These are phyloP conservation scores for Pseudogymnoascus sp. DNA, from an alignment of 2,329 filamentous ascomycete genomes.

Conservation along the genomic window DNA sequence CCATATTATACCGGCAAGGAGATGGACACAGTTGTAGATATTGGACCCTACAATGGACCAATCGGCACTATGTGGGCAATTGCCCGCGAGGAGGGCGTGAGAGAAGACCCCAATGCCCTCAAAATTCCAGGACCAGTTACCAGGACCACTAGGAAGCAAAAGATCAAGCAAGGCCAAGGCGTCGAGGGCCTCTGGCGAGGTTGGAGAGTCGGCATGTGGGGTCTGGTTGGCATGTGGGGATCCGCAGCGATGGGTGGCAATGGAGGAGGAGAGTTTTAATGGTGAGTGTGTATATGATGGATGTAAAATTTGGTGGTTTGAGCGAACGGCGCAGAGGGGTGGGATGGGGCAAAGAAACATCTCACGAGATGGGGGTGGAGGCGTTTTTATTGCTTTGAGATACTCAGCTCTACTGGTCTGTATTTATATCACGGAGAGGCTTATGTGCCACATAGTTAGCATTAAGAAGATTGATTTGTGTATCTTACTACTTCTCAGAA, in stretches of 20 bases:
- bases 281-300: neutral
- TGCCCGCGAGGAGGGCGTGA: conserved; percentile 65
- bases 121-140: conserved; percentile 4
- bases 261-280: conserved; percentile 25
- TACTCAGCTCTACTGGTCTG: conserved; percentile 1
- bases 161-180: conserved; percentile 38
- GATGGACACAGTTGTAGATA: conserved; percentile 67
- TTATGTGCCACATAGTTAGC: neutral
- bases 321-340: neutral
- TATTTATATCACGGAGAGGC: neutral
- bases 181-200: conserved; percentile 47
- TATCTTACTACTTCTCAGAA: neutral
- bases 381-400: conserved; percentile 2
- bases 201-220: conserved; percentile 50
- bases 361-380: neutral
- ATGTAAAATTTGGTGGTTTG: conserved; percentile 2
- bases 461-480: neutral
- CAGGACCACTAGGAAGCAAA: conserved; percentile 8
- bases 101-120: neutral
- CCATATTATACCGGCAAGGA: conserved; percentile 38
- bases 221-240: conserved; percentile 42
- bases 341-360: neutral
- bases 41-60: conserved; percentile 76
- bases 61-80: conserved; percentile 89
- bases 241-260: conserved; percentile 22